Conservation (phyloP, 352 stramenopile species). For the Globisporangium irregulare region DNA sequence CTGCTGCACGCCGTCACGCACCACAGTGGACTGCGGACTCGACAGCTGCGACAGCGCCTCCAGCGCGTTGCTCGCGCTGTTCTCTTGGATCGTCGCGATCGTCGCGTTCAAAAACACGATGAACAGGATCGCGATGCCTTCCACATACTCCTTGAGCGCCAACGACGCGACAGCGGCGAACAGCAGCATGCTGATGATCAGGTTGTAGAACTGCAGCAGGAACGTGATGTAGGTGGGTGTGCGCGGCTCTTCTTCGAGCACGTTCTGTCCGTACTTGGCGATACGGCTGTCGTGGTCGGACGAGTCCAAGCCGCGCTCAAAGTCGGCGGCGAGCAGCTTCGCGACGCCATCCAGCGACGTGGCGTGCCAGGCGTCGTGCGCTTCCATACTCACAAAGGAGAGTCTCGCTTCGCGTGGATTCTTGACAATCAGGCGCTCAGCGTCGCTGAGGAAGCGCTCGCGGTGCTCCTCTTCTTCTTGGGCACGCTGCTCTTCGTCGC, state of each 20-base stretch:
- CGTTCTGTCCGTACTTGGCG: background rate
- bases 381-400: constrained; percentile 59
- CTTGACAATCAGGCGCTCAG: constrained; percentile 47
- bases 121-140: constrained; percentile 42
- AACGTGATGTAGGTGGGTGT: constrained; percentile 32
- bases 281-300: background rate
- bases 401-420: constrained; percentile 39
- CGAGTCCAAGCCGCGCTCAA: background rate
- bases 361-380: constrained; percentile 1
- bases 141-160: constrained; percentile 29
- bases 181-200: constrained; percentile 38
- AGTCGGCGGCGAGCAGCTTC: background rate
- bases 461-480: constrained; percentile 29
- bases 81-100: constrained; percentile 38
- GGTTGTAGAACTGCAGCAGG: constrained; percentile 46
- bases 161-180: constrained; percentile 28
- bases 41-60: constrained; percentile 37
- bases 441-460: constrained; percentile 57
- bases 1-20: constrained; percentile 34
- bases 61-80: constrained; percentile 35
- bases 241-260: constrained; percentile 1
- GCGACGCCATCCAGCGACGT: background rate
- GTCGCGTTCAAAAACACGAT: constrained; percentile 38
- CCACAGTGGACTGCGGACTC: constrained; percentile 29
- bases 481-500: background rate